These are phyloP conservation scores for Pelargonium nanum DNA, from an alignment of 345 rosid species.

Conservation along the genomic window DNA sequence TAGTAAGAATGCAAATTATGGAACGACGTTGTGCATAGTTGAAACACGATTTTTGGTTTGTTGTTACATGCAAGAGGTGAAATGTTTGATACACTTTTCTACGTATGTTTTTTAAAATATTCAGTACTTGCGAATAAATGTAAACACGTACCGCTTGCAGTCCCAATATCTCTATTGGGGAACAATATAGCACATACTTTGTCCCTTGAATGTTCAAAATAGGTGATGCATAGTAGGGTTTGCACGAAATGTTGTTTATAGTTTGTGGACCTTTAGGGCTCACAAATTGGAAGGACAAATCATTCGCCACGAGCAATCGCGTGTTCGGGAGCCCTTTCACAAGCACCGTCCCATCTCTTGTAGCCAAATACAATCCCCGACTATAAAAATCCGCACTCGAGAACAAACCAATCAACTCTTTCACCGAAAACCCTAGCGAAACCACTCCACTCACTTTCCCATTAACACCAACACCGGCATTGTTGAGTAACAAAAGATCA, in stretches of 20 bases:
- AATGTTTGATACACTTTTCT: not conserved
- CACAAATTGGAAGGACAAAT: not conserved
- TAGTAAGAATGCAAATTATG: no score
- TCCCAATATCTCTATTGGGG: constrained; percentile 19
- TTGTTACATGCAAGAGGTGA: no score
- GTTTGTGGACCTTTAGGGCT: not conserved
- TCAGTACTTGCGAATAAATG: no score
- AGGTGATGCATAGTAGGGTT: not conserved
- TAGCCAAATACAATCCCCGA: constrained; percentile 31
- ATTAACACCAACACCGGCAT: constrained; percentile 18
- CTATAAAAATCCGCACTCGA: constrained; percentile 17
- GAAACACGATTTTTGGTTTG: no score
- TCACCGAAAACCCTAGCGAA: constrained; percentile 29
- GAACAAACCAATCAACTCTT: constrained; percentile 13
- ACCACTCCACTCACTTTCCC: constrained; percentile 23
- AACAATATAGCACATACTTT: constrained; percentile 20
- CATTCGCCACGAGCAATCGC: not conserved
- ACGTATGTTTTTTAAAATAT: no score
- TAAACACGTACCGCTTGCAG: constrained; percentile 23
- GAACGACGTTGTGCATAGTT: no score
- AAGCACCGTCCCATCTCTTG: constrained; percentile 12
- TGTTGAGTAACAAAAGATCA: constrained; percentile 20
- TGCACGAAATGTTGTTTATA: constrained; percentile 14
- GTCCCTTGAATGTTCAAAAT: constrained; percentile 8
- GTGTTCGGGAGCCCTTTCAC: not conserved